Evolutionary conservation across 2,329 filamentous ascomycete genomes (phyloP), one percentile per base, ranked within the genome.

Genomic region (Nothopassalora personata): DNA sequence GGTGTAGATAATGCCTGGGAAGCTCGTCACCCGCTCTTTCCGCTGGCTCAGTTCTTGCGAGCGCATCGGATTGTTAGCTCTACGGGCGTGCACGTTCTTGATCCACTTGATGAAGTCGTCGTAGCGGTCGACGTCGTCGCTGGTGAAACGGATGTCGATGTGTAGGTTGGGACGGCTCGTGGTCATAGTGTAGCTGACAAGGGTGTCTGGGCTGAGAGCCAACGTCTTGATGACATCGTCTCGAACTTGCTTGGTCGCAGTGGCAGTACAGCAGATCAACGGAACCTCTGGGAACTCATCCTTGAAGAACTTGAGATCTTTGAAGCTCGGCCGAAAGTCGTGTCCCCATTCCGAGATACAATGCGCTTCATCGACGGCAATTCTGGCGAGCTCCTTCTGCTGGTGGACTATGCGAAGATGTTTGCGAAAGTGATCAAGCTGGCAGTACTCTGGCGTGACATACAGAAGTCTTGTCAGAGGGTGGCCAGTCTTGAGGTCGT

Each of bases 261-360:
- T 97, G 0, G 93, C 93, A 0, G 93, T 97, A 13, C 96, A 83
- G 63, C 91, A 96, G 74, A 94, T 96, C 62, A 97, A 88, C 4
- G 93, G 92, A 0, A 97, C 90, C 57, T 89, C 83, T 0, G 91
- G 90, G 64, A 94, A 91, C 5, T 86, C 86, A 52, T 85, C 81
- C 66, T 89, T 87, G 77, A 97, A 94, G 86, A 90, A 97, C 1
- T 84, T 87, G 6, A 97, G 81, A 19, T 88, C 84, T 70, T 94
- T 91, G 75, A 96, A 97, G 58, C 91, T 89, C 36, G 87, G 89
- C n/a, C 93, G 88, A 72, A 97, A 97, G 73, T 97, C 93, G 72
- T 97, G 92, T 1, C 93, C 93, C 93, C 93, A 97, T 85, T 97
- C 92, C 27, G 90, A 96, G 66, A 97, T 96, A 46, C 93, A 97